phyloP scores from a whole-genome alignment of 768 basidiomycete species.

The Calvatia gigantea region DNA sequence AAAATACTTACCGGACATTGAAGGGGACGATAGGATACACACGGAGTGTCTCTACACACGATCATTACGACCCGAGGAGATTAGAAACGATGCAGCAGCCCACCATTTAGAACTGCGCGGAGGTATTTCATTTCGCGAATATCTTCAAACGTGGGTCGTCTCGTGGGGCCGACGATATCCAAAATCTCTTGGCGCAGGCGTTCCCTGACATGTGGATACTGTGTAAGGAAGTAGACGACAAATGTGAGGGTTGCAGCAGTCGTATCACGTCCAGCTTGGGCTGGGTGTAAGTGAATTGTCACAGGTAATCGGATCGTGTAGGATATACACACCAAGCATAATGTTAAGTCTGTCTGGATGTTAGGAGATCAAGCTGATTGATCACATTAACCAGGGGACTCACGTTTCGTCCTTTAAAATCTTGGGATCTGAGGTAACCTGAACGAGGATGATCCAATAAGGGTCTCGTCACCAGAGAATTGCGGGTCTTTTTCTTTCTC shows the following conservation, averaged over 20 bases:
- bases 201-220: slow-evolving; percentile 41
- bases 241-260: slow-evolving; percentile 44
- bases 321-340: slow-evolving; percentile 36
- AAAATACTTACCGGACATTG: slow-evolving; percentile 36
- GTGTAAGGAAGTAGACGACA: slow-evolving; percentile 42
- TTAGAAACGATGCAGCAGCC: background rate
- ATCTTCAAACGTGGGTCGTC: slow-evolving; percentile 34
- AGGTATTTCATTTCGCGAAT: slow-evolving; percentile 62
- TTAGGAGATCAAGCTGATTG: background rate
- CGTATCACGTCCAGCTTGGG: slow-evolving; percentile 40
- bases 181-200: slow-evolving; percentile 58
- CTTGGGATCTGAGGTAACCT: slow-evolving; percentile 41
- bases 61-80: background rate
- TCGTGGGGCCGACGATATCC: slow-evolving; percentile 42
- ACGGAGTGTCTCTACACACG: slow-evolving; percentile 44
- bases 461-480: slow-evolving; percentile 39
- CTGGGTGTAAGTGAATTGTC: background rate
- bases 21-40: slow-evolving; percentile 59
- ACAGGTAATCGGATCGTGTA: background rate
- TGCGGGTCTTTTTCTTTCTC: slow-evolving; percentile 24
- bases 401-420: slow-evolving; percentile 48
- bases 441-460: slow-evolving; percentile 57
- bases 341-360: slow-evolving; percentile 33
- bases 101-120: slow-evolving; percentile 64
- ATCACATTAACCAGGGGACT: slow-evolving; percentile 1